phyloP scores from a whole-genome alignment of 1,284 basidiomycete species.

The Ganoderma leucocontextum region DNA sequence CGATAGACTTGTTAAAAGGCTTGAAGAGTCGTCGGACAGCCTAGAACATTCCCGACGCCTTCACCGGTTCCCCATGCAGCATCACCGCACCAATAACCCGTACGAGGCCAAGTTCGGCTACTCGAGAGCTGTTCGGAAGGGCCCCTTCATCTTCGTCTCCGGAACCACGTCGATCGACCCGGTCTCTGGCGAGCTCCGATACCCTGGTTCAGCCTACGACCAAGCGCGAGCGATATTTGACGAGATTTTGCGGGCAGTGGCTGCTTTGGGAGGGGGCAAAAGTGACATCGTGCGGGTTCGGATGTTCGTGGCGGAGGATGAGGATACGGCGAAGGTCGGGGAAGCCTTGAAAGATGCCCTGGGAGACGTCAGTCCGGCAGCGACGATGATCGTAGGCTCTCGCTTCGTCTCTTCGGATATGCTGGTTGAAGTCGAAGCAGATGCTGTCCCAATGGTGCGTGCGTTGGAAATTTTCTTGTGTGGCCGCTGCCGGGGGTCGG shows the following conservation, averaged over 20 bases:
- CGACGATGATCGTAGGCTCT: conserved; percentile 58
- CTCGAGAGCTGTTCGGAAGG: conserved; percentile 56
- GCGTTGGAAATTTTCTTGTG: background rate
- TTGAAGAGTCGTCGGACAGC: background rate
- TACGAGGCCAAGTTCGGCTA: conserved; percentile 58
- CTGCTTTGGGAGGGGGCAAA: conserved; percentile 49
- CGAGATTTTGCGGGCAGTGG: conserved; percentile 52
- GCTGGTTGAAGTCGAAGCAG: conserved; percentile 61
- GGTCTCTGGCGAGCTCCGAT: conserved; percentile 47
- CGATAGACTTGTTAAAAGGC: background rate
- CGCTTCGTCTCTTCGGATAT: conserved; percentile 53
- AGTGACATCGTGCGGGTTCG: conserved; percentile 54
- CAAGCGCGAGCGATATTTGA: conserved; percentile 52
- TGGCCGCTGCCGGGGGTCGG: background rate
- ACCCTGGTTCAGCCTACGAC: conserved; percentile 53
- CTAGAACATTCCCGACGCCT: conserved; percentile 3
- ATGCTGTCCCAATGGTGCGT: conserved; percentile 43
- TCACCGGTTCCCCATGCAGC: conserved; percentile 15
- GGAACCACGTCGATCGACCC: conserved; percentile 59
- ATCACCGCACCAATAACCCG: conserved; percentile 51
- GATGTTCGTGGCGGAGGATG: conserved; percentile 54
- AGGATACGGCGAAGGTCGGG: conserved; percentile 52
- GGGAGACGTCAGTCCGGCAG: conserved; percentile 53
- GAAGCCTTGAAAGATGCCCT: conserved; percentile 53
- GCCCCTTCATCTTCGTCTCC: conserved; percentile 58